Percentiles rank a stretch among this genome's conserved stretches.
Conservation (phyloP, 2,329 filamentous ascomycete species). For the Chrysosphaeria jannelii region DNA sequence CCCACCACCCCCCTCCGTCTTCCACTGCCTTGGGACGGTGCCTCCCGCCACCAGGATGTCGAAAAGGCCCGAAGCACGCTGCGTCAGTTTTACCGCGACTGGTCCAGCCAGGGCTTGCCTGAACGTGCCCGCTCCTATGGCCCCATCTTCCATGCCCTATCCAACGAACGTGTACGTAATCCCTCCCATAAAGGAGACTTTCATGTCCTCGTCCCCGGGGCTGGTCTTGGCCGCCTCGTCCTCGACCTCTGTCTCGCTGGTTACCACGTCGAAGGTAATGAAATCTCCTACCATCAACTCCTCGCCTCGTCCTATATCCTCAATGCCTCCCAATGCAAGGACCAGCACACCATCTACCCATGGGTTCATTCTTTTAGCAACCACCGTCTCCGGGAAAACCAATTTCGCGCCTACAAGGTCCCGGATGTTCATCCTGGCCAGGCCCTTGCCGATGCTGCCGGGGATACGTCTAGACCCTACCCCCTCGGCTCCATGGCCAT, state of each 20-base stretch:
- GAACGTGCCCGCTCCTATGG: conserved; percentile 56
- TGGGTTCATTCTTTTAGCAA: conserved; percentile 81
- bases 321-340: conserved; percentile 28
- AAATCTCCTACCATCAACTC: conserved; percentile 94
- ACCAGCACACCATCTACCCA: conserved; percentile 47
- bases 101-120: conserved; percentile 44
- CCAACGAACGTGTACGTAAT: conserved; percentile 11
- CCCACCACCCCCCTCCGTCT: conserved; percentile 10
- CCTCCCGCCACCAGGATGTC: conserved; percentile 42
- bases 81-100: conserved; percentile 83
- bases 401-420: conserved; percentile 41
- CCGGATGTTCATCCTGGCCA: conserved; percentile 52
- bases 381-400: conserved; percentile 39
- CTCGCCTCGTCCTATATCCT: conserved; percentile 53
- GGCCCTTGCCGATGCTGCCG: conserved; percentile 11
- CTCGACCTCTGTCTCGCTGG: conserved; percentile 57
- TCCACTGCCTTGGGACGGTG: conserved; percentile 32
- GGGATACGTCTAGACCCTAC: too few relatives aligned
- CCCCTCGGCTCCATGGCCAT: conserved; percentile 49
- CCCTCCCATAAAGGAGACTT: conserved; percentile 11
- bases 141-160: conserved; percentile 38
- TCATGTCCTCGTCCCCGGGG: conserved; percentile 60
- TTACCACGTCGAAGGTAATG: conserved; percentile 58
- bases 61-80: conserved; percentile 84
- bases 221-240: conserved; percentile 63